Evolutionary conservation across 164 flowering plant genomes (phyloP).

Genomic region (Houttuynia cordata): DNA sequence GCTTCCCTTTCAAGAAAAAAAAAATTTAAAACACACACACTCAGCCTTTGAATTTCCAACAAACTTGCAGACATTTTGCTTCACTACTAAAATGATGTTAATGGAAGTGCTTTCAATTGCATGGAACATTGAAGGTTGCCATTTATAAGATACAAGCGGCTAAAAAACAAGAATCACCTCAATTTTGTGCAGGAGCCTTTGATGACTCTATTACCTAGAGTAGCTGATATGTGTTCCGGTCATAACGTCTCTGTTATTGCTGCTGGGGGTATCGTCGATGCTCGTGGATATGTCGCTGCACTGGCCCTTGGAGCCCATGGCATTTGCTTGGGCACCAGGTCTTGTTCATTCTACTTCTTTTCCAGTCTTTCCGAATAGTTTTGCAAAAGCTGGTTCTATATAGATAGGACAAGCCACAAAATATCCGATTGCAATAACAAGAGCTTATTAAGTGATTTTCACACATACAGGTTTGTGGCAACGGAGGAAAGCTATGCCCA

Average conservation of each 20-base stretch:
- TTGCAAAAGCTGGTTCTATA: no score
- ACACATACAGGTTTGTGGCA: conserved; percentile 57
- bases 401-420: no score
- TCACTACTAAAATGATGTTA: no score
- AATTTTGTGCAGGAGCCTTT: conserved; percentile 47
- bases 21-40: no score
- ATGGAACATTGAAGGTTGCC: neutral
- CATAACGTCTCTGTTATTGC: conserved; percentile 62
- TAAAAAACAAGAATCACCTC: neutral
- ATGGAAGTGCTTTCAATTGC: no score
- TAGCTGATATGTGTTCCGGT: conserved; percentile 57
- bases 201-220: conserved; percentile 60
- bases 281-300: conserved; percentile 89
- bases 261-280: conserved; percentile 85
- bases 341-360: neutral
- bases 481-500: conserved; percentile 88
- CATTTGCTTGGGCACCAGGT: conserved; percentile 73
- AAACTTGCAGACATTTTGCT: no score
- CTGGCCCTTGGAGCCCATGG: conserved; percentile 89
- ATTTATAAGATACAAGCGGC: no score
- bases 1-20: no score
- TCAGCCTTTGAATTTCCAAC: no score
- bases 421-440: no score
- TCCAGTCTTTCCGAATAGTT: neutral
- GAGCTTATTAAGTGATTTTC: no score